Percentiles rank a stretch among this genome's conserved stretches.
These are phyloP conservation scores for Paxillus involutus DNA, from an alignment of 768 basidiomycete species.

Conservation along the genomic window DNA sequence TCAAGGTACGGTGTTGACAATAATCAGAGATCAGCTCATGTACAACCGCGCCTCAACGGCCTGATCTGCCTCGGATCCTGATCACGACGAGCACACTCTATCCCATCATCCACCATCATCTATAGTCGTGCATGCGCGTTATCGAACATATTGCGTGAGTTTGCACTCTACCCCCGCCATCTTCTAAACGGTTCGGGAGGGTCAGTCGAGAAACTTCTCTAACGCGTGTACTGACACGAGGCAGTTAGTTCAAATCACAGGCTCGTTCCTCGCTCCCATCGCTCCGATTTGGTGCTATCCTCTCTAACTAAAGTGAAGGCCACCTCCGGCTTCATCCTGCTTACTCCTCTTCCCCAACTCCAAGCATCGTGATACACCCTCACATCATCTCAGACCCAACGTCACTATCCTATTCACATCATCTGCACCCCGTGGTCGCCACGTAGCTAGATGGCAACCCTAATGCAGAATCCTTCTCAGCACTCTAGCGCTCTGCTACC, in stretches of 20 bases:
- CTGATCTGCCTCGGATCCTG: neutral
- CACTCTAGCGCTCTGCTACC: conserved; percentile 7
- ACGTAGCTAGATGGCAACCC: conserved; percentile 22
- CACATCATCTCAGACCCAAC: neutral
- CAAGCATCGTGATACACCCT: conserved; percentile 1
- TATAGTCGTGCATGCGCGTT: conserved; percentile 14
- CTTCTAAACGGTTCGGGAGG: neutral
- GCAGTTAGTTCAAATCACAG: conserved; percentile 43
- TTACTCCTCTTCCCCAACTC: conserved; percentile 9
- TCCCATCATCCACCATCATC: conserved; percentile 9
- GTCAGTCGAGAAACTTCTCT: conserved; percentile 22
- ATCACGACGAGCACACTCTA: conserved; percentile 6
- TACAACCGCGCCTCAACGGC: neutral
- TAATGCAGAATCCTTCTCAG: conserved; percentile 17
- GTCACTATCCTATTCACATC: neutral
- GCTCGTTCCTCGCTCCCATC: conserved; percentile 21
- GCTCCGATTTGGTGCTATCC: conserved; percentile 11
- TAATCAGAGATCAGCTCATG: conserved; percentile 15
- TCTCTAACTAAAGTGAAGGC: conserved; percentile 15
- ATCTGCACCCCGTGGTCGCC: conserved; percentile 5
- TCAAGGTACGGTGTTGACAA: conserved; percentile 9
- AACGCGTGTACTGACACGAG: conserved; percentile 59
- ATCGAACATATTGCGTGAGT: conserved; percentile 15
- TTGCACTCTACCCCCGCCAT: neutral
- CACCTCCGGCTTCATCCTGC: conserved; percentile 10